Base-by-base conservation (phyloP, 805 yeast genomes). In the Myxozyma kluyveri region DNA sequence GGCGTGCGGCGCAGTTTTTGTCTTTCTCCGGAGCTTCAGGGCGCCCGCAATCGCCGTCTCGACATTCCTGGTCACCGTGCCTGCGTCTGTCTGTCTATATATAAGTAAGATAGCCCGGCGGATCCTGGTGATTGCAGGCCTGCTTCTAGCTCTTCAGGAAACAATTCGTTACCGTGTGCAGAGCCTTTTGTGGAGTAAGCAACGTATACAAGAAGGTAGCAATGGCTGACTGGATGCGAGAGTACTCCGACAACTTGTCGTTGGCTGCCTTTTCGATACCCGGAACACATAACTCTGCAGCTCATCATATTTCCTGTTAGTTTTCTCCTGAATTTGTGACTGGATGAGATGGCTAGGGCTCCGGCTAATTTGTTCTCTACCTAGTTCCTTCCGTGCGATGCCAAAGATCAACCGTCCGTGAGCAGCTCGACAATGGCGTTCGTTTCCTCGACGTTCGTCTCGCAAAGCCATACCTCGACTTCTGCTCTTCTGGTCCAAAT, bases 271-370 rank as follows among this genome's bases (percentile, higher is more conserved):
- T 86, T 47, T 72, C 90, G 0, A 72, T 86, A 46, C 89, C 91
- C 7, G 93, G 93, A n/a, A 85, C 91, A n/a, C 93, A 86, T 70
- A 85, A 86, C 65, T 76, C 87, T 38, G 88, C 85, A 12, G 91
- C 91, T 4, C 80, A 78, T 60, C 82, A 83, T 65, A 71, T 77
- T 5, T 84, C 90, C 1, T 60, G 59, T 53, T 40, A 4, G 59
- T 47, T 17, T 22, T 17, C 9, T 9, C n/a, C 12, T 7, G 12
- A 17, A 10, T 37, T 37, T 10, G 19, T 14, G 12, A 37, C 7
- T 37, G 10, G 9, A 18, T 9, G n/a, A 10, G 19, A 7, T 10
- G 19, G n/a, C 10, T 17, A 37, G 18, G 41, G 19, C 41, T 17
- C n/a, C 12, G 18, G 19, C 18, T 12, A 4, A 14, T 5, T 41